Evolutionary conservation across 352 stramenopile genomes (phyloP).

Genomic region (Globisporangium viniferum): DNA sequence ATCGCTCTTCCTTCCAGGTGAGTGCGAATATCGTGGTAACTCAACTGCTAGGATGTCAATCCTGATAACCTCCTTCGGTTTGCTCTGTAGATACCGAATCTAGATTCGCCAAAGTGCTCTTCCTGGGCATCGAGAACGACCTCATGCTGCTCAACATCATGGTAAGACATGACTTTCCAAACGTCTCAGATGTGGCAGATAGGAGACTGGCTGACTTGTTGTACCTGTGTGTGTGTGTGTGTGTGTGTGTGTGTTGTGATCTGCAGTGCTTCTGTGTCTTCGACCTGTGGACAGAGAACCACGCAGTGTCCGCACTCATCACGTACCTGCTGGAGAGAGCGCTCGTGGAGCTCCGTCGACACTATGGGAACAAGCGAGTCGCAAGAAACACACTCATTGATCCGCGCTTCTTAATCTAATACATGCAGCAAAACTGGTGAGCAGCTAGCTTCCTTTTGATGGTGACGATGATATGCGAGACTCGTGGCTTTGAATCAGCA

Average conservation of each 20-base stretch:
- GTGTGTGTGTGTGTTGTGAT: background rate
- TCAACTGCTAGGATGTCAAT: background rate
- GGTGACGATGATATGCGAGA: background rate
- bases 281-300: conserved; percentile 63
- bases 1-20: conserved; percentile 65
- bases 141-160: conserved; percentile 89
- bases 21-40: background rate
- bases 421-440: conserved; percentile 7
- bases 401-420: conserved; percentile 65
- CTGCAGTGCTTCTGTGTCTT: conserved; percentile 63
- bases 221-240: background rate
- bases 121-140: conserved; percentile 83
- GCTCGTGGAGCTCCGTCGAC: conserved; percentile 32
- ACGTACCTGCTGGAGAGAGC: conserved; percentile 59
- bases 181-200: too few species aligned
- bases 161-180: conserved; percentile 5
- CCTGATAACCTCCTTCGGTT: background rate
- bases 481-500: conserved; percentile 11
- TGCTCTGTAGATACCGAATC: conserved; percentile 39
- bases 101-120: conserved; percentile 58
- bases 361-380: conserved; percentile 48
- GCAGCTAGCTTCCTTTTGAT: background rate
- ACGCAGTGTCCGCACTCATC: conserved; percentile 54
- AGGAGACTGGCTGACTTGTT: too few species aligned
- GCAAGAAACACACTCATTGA: conserved; percentile 59